Percentiles rank a stretch among this genome's conserved stretches.
Evolutionary conservation across 2,329 filamentous ascomycete genomes (phyloP).

Genomic region (Sporothrix dimorphospora): DNA sequence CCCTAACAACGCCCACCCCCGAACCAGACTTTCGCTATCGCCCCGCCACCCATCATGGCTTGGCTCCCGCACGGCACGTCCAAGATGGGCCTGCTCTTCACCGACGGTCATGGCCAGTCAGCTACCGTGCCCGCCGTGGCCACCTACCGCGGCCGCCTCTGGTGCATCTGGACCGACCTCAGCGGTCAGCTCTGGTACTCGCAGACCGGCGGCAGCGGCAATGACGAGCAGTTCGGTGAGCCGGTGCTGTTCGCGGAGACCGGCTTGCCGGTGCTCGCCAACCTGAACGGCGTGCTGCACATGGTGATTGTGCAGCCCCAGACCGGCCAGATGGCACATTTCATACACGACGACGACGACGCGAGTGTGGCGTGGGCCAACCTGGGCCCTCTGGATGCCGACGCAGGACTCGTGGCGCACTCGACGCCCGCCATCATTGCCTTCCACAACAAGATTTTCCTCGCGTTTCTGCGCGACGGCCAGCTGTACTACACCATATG

Average conservation of each 20-base stretch:
- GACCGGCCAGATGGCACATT: constrained; percentile 40
- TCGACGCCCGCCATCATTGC: constrained; percentile 40
- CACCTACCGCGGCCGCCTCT: constrained; percentile 43
- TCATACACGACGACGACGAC: constrained; percentile 41
- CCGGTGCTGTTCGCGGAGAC: constrained; percentile 38
- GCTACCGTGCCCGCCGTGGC: constrained; percentile 42
- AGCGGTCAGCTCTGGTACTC: constrained; percentile 42
- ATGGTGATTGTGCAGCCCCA: constrained; percentile 39
- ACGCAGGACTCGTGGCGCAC: constrained; percentile 36
- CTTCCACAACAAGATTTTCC: constrained; percentile 44
- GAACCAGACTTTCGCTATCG: background rate
- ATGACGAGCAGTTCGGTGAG: constrained; percentile 37
- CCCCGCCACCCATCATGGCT: constrained; percentile 29
- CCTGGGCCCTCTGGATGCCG: constrained; percentile 36
- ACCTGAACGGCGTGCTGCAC: constrained; percentile 43
- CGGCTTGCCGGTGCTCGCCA: constrained; percentile 42
- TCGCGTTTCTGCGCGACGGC: constrained; percentile 39
- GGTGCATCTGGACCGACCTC: constrained; percentile 44
- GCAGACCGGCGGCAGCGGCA: constrained; percentile 35
- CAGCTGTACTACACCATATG: constrained; percentile 39
- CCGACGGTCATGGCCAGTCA: constrained; percentile 38
- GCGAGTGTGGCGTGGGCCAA: constrained; percentile 35
- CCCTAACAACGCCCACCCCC: background rate
- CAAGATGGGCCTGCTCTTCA: constrained; percentile 37
- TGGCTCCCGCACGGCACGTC: constrained; percentile 42